Evolutionary conservation across 1,139 yeast genomes (phyloP), one percentile per base, ranked within the genome.

Genomic region (Arxiozyma bovina): DNA sequence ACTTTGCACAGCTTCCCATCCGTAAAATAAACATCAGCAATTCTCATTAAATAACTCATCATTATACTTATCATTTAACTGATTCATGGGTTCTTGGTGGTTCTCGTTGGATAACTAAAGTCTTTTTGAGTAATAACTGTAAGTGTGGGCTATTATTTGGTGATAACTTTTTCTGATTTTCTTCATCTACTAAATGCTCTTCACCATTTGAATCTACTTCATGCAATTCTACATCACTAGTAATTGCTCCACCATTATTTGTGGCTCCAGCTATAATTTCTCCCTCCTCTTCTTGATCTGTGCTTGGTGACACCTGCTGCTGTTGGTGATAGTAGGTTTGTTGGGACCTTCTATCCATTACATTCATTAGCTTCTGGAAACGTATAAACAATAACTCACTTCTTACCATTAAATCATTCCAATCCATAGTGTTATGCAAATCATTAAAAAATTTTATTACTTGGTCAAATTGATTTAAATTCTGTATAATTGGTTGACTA

Each of bases 371-470:
- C 60, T 89, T 81, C 63, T 82, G 79, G 69, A 90, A 93, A 61
- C 87, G 80, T 61, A 87, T 76, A 67, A 89, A 93, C 49, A 93
- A 73, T 42, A 88, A 74, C 67, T 93, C 98, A 15, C 95, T 83
- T 50, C 97, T 74, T 15, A 87, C 82, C 54, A 91, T 76, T 50
- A 89, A 73, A 59, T 87, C 93, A 51, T 85, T 81, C 63, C 90
- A 72, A 57, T 88, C 82, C 73, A 90, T 75, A 5, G 82, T 79
- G 77, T 85, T 85, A 51, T 89, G 82, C 58, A 94, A 76, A 62
- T 93, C 98, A 70, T 93, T 93, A 81, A 93, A 87, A 68, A 87
- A 94, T 73, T 87, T 89, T 63, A 93, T 77, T 21, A 93, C 93
- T 67, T 91, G 96, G 66, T 93, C 99, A 71, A 93, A 91, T 58